Evolutionary conservation across 2,329 filamentous ascomycete genomes (phyloP), one percentile per base, ranked within the genome.

Genomic region (Fusarium heterosporum): DNA sequence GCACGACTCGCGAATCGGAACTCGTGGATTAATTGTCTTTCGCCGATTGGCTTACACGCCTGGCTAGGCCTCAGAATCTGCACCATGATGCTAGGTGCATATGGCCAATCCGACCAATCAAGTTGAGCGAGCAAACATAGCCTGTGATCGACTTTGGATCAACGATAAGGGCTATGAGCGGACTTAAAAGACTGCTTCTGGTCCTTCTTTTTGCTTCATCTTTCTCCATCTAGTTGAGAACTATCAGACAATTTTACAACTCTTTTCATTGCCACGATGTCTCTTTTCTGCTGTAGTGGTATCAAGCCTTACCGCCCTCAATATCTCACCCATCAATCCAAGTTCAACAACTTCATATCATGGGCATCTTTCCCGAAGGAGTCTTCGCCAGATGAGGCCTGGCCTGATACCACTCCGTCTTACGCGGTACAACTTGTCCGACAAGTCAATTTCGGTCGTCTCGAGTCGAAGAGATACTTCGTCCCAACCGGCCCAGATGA

Each of bases 31-130:
- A 48, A 39, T 12, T 8, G 8, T 10, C 19, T 32, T 3, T 16
- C 16, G 3, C 42, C 19, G 41, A 48, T 48, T 48, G 42, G 42
- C 6, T 14, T 17, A 39, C 29, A 8, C 25, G 11, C 13, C 25
- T 30, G 19, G 51, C 41, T 48, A 54, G 51, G 51, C 76, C 74
- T 6, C 59, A 64, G 25, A 64, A 48, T 59, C 70, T 79, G 22
- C 47, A 41, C 22, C n/a, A 39, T 54, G 41, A 54, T 54, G 41
- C 13, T 40, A 12, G 32, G 38, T 4, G 41, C 32, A 22, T 29
- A 9, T 4, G 7, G n/a, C 6, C 5, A 8, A 36, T 38, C 12
- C n/a, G 4, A 6, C 40, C 50, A 53, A 46, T 46, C 22, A 53
- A 9, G 5, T 13, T 46, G 1, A n/a, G 19, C 14, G 3, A n/a